Conservation (phyloP, 768 basidiomycete genomes). For the Suillus alpinus region DNA sequence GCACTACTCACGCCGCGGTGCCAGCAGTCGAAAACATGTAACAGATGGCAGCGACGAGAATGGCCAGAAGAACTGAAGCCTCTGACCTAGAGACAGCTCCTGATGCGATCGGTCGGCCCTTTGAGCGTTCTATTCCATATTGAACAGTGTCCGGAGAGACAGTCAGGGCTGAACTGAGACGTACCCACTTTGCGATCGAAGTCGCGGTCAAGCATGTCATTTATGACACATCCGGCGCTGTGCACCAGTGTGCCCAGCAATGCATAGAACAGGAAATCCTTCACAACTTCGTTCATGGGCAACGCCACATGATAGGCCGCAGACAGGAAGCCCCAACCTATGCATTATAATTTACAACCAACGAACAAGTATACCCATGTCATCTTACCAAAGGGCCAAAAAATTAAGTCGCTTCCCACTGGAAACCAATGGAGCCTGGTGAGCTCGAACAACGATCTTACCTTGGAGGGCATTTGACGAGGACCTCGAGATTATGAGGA, state of each 20-base stretch:
- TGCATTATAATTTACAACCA: neutral
- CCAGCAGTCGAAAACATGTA: neutral
- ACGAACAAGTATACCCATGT: neutral
- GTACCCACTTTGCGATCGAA: constrained; percentile 51
- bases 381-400: neutral
- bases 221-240: constrained; percentile 51
- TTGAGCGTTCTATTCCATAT: neutral
- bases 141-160: neutral
- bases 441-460: neutral
- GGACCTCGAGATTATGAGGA: neutral
- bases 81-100: neutral
- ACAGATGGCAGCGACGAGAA: neutral
- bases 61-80: neutral
- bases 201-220: constrained; percentile 52
- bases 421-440: neutral
- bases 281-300: neutral
- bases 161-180: constrained; percentile 13
- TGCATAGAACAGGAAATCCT: neutral
- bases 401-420: neutral
- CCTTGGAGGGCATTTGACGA: neutral
- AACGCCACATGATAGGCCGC: neutral
- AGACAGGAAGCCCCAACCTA: neutral
- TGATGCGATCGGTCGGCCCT: neutral
- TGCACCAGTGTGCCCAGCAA: constrained; percentile 24
- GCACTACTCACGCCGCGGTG: neutral